phyloP scores from a whole-genome alignment of 352 stramenopile species.

The Pythium biforme region DNA sequence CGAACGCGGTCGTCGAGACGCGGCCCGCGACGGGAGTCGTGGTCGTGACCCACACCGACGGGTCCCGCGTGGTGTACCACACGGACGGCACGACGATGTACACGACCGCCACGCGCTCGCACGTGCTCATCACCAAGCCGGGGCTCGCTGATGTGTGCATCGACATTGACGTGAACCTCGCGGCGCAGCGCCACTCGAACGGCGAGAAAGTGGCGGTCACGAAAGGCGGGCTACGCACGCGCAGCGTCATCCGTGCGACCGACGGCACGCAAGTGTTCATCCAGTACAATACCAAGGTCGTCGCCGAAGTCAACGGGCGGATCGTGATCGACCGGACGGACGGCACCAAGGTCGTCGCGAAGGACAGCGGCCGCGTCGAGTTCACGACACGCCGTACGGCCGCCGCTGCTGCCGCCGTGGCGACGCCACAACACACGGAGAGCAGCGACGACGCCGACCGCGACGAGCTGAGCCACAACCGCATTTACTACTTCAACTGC shows the following conservation, averaged over 20 bases:
- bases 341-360: constrained; percentile 49
- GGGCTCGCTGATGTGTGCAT: constrained; percentile 62
- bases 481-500: constrained; percentile 79
- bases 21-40: constrained; percentile 43
- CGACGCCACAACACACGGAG: constrained; percentile 1
- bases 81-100: constrained; percentile 63
- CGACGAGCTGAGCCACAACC: constrained; percentile 55
- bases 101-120: constrained; percentile 40
- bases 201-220: constrained; percentile 65
- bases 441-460: constrained; percentile 55
- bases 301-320: constrained; percentile 69
- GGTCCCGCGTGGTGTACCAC: constrained; percentile 60
- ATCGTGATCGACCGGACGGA: constrained; percentile 48
- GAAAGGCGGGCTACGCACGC: constrained; percentile 61
- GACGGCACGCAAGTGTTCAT: constrained; percentile 65
- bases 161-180: constrained; percentile 67
- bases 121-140: constrained; percentile 55
- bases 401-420: background rate
- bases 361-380: constrained; percentile 74
- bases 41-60: constrained; percentile 62
- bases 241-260: constrained; percentile 44
- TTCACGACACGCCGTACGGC: constrained; percentile 24
- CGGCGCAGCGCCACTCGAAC: constrained; percentile 49
- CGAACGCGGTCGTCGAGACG: constrained; percentile 59
- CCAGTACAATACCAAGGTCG: constrained; percentile 77